Percentiles rank a stretch among this genome's conserved stretches.
These are phyloP conservation scores for Fusarium scirpi DNA, from an alignment of 2,329 filamentous ascomycete genomes.

Conservation along the genomic window DNA sequence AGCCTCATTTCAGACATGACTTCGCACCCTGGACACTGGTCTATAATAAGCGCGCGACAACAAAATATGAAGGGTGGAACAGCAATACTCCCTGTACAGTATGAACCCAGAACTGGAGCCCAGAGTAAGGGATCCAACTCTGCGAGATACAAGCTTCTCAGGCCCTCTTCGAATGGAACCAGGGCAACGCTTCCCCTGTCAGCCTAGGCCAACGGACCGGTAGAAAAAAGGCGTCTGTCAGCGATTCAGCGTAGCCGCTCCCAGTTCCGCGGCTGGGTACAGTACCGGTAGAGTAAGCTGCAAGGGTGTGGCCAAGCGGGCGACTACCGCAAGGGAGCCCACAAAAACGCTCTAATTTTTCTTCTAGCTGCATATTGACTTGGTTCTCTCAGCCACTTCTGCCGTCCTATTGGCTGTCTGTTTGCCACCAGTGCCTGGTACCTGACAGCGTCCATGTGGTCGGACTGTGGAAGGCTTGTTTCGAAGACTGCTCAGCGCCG, in stretches of 20 bases:
- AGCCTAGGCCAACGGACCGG: constrained; percentile 24
- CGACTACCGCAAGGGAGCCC: constrained; percentile 28
- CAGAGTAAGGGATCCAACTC: neutral
- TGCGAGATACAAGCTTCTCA: constrained; percentile 7
- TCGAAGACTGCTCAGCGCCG: constrained; percentile 29
- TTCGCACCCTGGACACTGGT: neutral
- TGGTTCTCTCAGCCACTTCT: constrained; percentile 13
- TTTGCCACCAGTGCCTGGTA: constrained; percentile 53
- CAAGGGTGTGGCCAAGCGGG: constrained; percentile 27
- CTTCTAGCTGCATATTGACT: constrained; percentile 43
- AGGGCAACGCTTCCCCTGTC: constrained; percentile 15
- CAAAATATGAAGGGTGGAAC: constrained; percentile 5
- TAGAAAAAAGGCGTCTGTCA: constrained; percentile 37
- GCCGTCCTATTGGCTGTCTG: constrained; percentile 49
- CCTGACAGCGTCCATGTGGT: constrained; percentile 58
- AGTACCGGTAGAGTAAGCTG: constrained; percentile 18
- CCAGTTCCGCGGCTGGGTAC: constrained; percentile 31
- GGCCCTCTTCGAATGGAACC: neutral
- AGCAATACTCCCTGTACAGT: constrained; percentile 21
- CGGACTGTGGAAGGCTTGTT: constrained; percentile 53
- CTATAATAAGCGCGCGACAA: constrained; percentile 26
- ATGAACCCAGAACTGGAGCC: neutral
- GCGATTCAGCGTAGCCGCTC: constrained; percentile 30
- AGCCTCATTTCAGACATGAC: constrained; percentile 12
- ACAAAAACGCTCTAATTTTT: constrained; percentile 44